Base-by-base conservation (phyloP, 2,329 filamentous ascomycete species). In the Amauroascus verrucosus region DNA sequence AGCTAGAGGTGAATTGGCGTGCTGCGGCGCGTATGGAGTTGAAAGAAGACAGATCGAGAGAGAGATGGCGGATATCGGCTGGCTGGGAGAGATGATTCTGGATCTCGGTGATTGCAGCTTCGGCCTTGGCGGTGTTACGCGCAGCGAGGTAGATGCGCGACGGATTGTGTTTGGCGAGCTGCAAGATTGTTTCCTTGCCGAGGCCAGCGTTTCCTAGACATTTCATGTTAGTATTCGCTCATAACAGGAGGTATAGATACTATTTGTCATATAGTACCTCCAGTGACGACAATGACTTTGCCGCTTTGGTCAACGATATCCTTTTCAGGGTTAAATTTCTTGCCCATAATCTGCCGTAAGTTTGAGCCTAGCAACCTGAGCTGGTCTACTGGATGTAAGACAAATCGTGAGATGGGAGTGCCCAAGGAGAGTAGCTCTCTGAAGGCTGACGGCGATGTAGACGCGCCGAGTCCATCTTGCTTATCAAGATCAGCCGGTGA, bases 101-200 rank as follows among this genome's bases (percentile, higher is more conserved):
- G 55, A 73, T 68, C 2, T 68, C 65, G 14, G 73, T 64, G 40
- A 79, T 73, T 7, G 72, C 68, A 6, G 71, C 67, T 18, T 68
- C 72, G 9, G 72, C 72, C 44, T 72, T 67, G 40, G 62, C 58
- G 48, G 65, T 65, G 18, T 68, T 75, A 44, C 78, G 74, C 1
- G 76, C 77, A 13, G 72, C 76, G 54, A 82, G 72, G 65, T 77
- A 81, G 56, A 82, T 75, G 53, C 77, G 73, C 0, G 67, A 65
- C 9, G 51, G 43, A 6, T 68, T 62, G 61, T 80, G 78, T 54
- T 67, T 68, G n/a, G 73, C 73, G 41, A 79, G 68, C 50, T 74
- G 69, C 33, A 71, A 60, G 41, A 77, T 63, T 6, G 74, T 72
- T 58, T 75, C 70, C 62, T 69, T 70, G 32, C 75, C 75, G 6